Evolutionary conservation across 306 rosid genomes (phyloP).

Genomic region (Mucuna pruriens): DNA sequence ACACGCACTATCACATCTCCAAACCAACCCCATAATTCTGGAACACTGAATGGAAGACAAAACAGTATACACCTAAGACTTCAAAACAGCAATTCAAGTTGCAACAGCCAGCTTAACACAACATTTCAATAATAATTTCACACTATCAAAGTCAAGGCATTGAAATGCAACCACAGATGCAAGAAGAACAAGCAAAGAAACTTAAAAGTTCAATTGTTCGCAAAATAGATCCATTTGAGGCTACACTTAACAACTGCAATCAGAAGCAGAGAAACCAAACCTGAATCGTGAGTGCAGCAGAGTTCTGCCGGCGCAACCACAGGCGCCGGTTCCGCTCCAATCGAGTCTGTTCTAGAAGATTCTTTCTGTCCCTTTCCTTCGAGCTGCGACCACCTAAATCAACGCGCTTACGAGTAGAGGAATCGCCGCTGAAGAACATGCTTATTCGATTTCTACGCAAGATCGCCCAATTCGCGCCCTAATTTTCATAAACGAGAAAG

Average conservation of each 20-base stretch:
- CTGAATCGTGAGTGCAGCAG: conserved; percentile 82
- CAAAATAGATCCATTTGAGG: not conserved
- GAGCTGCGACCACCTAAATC: conserved; percentile 95
- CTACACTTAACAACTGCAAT: conserved; percentile 3
- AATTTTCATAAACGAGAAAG: not conserved
- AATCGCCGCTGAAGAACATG: conserved; percentile 96
- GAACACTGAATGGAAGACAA: too few species aligned
- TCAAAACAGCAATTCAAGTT: not conserved
- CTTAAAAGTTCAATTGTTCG: not conserved
- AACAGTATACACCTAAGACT: conserved; percentile 6
- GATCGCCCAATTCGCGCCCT: conserved; percentile 43
- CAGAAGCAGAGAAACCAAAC: conserved; percentile 56
- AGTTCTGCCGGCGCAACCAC: conserved; percentile 71
- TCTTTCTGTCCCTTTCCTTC: conserved; percentile 87
- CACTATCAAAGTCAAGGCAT: not conserved
- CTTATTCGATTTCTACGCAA: conserved; percentile 14
- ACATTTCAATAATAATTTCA: not conserved
- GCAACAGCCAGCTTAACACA: not conserved
- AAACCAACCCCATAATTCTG: not conserved
- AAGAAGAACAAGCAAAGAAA: not conserved
- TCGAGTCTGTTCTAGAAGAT: conserved; percentile 90
- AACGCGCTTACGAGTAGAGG: conserved; percentile 90
- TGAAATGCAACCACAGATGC: conserved; percentile 1
- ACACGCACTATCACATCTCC: conserved; percentile 2
- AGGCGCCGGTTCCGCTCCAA: conserved; percentile 80